These are phyloP conservation scores for Picea abies DNA, from an alignment of 83 land plant genomes.

Conservation along the genomic window DNA sequence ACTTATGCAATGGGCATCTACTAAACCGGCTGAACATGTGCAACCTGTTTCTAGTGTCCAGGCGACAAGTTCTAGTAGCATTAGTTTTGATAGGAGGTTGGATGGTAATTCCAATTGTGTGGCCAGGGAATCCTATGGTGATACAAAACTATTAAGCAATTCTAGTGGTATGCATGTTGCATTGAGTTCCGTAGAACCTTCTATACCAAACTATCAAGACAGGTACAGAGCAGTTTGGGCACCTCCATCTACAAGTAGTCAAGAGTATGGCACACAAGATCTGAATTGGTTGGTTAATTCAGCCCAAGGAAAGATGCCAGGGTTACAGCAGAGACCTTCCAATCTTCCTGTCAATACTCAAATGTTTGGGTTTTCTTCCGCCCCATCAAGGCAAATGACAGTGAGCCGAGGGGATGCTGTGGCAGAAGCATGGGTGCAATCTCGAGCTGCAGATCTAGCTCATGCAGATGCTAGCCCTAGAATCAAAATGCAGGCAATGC, in stretches of 20 bases:
- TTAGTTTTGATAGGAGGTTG: neutral
- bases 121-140: constrained; percentile 1
- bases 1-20: constrained; percentile 23
- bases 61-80: neutral
- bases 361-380: constrained; percentile 13
- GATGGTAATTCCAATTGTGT: neutral
- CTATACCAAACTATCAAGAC: constrained; percentile 3
- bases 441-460: constrained; percentile 5
- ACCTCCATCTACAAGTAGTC: constrained; percentile 10
- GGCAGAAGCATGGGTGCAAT: constrained; percentile 12
- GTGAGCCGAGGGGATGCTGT: constrained; percentile 10
- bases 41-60: constrained; percentile 7
- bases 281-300: constrained; percentile 11
- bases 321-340: constrained; percentile 9
- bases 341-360: constrained; percentile 8
- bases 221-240: neutral
- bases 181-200: constrained; percentile 6
- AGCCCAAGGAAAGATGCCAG: constrained; percentile 12
- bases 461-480: neutral
- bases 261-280: neutral
- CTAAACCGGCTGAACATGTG: constrained; percentile 9
- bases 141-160: neutral
- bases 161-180: neutral
- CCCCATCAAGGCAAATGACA: constrained; percentile 6
- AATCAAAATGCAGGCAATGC: neutral